Evolutionary conservation across 2,329 filamentous ascomycete genomes (phyloP).

Genomic region (Colletotrichum cordylinicola): DNA sequence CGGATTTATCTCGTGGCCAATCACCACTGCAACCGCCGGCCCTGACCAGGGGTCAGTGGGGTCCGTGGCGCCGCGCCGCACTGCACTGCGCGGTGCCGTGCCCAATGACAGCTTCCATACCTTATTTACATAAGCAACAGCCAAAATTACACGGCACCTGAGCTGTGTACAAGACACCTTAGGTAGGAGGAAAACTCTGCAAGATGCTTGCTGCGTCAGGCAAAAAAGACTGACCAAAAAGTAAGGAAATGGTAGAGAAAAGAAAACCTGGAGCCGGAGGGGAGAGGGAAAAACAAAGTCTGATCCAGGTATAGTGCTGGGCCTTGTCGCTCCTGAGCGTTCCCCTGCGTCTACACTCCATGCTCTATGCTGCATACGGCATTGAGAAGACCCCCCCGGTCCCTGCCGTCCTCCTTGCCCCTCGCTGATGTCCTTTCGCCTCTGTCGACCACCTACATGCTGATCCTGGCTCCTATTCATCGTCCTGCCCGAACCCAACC

Average conservation of each 20-base stretch:
- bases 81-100: not conserved
- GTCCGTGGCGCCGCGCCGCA: not conserved
- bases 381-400: not conserved
- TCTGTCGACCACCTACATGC: not conserved
- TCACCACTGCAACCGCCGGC: not conserved
- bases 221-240: not conserved
- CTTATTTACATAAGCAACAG: not conserved
- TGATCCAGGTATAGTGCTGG: constrained; percentile 1
- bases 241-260: not conserved
- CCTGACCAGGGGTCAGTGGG: not conserved
- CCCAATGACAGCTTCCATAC: not conserved
- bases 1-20: not conserved
- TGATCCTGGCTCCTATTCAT: not conserved
- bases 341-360: not conserved
- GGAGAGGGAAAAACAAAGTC: not conserved
- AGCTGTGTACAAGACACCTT: not conserved
- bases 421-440: not conserved
- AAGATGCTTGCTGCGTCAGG: not conserved
- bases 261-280: not conserved
- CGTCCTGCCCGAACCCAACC: not conserved
- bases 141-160: not conserved
- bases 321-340: not conserved
- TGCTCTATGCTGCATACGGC: not conserved
- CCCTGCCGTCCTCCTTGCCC: not conserved
- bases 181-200: not conserved